Conservation (phyloP, 768 basidiomycete genomes). For the Tricholoma sp. region DNA sequence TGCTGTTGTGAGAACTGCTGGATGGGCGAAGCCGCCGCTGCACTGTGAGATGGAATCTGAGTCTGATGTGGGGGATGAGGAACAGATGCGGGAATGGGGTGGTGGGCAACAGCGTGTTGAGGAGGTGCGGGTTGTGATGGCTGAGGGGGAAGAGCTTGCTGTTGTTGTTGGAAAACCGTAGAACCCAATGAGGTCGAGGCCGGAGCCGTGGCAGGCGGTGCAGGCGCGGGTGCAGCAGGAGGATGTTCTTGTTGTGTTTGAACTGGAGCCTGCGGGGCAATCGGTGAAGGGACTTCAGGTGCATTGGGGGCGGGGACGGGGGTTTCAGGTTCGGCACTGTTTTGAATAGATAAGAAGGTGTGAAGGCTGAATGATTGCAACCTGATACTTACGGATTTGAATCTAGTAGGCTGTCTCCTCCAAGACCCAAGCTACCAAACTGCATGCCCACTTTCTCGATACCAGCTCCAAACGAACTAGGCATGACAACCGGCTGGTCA, state of each 20-base stretch:
- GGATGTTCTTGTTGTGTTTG: constrained; percentile 27
- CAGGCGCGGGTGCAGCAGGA: constrained; percentile 22
- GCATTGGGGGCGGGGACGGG: constrained; percentile 9
- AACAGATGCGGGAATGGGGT: constrained; percentile 19
- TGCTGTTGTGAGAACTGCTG: constrained; percentile 39
- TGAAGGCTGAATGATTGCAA: constrained; percentile 5
- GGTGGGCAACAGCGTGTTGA: constrained; percentile 21
- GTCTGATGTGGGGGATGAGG: constrained; percentile 32
- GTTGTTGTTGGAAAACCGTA: constrained; percentile 43
- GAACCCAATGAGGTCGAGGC: constrained; percentile 33
- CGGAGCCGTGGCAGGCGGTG: constrained; percentile 34
- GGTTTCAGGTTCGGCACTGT: constrained; percentile 14
- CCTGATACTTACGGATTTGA: constrained; percentile 41
- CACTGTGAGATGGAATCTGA: constrained; percentile 17
- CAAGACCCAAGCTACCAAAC: constrained; percentile 79
- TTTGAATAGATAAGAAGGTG: background rate
- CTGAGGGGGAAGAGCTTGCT: constrained; percentile 34
- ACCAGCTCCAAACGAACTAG: constrained; percentile 55
- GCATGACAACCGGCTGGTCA: constrained; percentile 81
- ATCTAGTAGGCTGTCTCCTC: constrained; percentile 59
- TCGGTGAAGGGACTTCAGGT: constrained; percentile 30
- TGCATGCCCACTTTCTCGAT: constrained; percentile 86
- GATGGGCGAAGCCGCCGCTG: constrained; percentile 30
- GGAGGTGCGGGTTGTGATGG: constrained; percentile 4
- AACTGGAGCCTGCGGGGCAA: constrained; percentile 22